Evolutionary conservation across 495 filamentous ascomycete species (phyloP).

Genomic region (Lineolata rhizophorae): DNA sequence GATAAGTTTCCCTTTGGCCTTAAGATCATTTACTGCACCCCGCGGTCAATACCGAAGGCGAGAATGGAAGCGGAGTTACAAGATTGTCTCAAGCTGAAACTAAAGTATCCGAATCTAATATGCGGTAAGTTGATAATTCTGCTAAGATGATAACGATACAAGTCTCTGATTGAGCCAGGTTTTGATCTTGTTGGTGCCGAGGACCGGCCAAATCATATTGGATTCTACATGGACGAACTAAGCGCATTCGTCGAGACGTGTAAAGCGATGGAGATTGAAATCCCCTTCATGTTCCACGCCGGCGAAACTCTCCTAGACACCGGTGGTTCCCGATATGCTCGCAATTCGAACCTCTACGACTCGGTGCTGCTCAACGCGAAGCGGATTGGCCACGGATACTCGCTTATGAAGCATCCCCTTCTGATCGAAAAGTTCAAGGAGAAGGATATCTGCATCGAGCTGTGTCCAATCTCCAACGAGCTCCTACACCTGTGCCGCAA

Average conservation of each 20-base stretch:
- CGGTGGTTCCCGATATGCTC: conserved; percentile 15
- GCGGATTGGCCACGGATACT: conserved; percentile 19
- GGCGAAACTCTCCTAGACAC: conserved; percentile 20
- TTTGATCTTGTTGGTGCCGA: conserved; percentile 23
- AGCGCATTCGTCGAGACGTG: conserved; percentile 14
- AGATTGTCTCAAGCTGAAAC: conserved; percentile 23
- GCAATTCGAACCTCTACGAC: conserved; percentile 20
- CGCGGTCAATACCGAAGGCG: conserved; percentile 14
- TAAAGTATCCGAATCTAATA: conserved; percentile 22
- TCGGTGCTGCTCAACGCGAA: conserved; percentile 14
- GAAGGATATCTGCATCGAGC: conserved; percentile 17
- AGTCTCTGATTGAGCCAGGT: conserved; percentile 7
- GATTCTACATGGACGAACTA: conserved; percentile 17
- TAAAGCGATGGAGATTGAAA: conserved; percentile 11
- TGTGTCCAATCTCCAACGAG: conserved; percentile 21
- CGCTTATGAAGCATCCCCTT: conserved; percentile 17
- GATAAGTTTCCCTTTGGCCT: conserved; percentile 18
- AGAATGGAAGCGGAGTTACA: conserved; percentile 15
- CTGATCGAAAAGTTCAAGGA: conserved; percentile 17
- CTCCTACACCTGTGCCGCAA: conserved; percentile 20
- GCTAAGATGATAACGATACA: not conserved
- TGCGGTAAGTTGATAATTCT: conserved; percentile 12
- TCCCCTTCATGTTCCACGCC: conserved; percentile 21
- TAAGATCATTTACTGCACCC: conserved; percentile 21
- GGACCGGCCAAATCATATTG: conserved; percentile 17